Evolutionary conservation across 768 basidiomycete species (phyloP), one percentile per base, ranked within the genome.

Genomic region (Strobilomyces dryophilus): DNA sequence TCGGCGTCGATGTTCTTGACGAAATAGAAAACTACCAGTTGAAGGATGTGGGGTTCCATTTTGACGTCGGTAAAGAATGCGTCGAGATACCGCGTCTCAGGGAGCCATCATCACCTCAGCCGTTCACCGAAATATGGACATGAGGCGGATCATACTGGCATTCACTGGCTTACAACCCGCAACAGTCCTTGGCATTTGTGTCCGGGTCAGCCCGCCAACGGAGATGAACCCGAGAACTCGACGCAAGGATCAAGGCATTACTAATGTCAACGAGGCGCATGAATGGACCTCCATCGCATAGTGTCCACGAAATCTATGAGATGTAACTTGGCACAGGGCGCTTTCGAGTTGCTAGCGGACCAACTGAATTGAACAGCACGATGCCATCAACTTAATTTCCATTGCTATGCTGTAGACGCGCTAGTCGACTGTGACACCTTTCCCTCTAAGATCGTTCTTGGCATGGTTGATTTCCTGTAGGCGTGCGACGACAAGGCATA

Each of bases 381-480:
- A 10, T 10, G 35, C 14, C 17, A 4, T 12, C 35, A 36, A 36
- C 5, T 36, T 17, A 15, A 15, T 15, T 36, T 15, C 35, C 12
- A 36, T 15, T 14, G 35, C 35, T 15, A 36, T 36, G 12, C 12
- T 17, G 35, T 36, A 36, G 35, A 36, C 35, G 2, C 14, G 35
- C 14, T 15, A 36, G 35, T 36, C 35, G 14, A 36, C 35, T 12
- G 35, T 36, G 35, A 36, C 32, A 14, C 35, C 35, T 15, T 36
- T 15, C 50, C 73, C 66, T 62, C 84, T 75, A 51, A 87, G 63
- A 54, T 84, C 83, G 56, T 81, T 69, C 62, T 79, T 82, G 18
- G 80, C 80, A 47, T 71, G 70, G 27, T 71, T 73, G 34, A 89
- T 83, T 73, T 89, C 85, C 84, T 85, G 62, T 10, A 34, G 29